phyloP scores from a whole-genome alignment of 495 filamentous ascomycete species.

The Aspergillus homomorphus region DNA sequence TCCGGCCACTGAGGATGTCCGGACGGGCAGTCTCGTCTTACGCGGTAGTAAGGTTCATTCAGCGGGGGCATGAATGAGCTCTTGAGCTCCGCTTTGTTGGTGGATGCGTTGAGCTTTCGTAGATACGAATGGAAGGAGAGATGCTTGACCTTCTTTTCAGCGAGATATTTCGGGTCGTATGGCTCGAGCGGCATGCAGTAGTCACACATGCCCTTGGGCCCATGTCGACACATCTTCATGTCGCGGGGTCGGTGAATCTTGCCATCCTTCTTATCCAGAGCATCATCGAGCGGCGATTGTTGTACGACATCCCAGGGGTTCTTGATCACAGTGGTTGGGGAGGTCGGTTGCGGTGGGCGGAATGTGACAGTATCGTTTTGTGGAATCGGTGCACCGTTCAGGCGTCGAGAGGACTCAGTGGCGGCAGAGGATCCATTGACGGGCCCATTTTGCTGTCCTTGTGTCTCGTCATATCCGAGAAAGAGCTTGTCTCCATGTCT shows the following conservation, averaged over 20 bases:
- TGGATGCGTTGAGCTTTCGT: conserved; percentile 89
- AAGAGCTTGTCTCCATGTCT: conserved; percentile 93
- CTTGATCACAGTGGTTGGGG: conserved; percentile 61
- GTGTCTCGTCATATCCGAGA: conserved; percentile 66
- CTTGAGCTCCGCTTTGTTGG: conserved; percentile 89
- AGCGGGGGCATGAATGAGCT: conserved; percentile 95
- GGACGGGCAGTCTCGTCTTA: conserved; percentile 83
- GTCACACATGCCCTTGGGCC: conserved; percentile 97
- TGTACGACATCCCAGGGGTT: conserved; percentile 92
- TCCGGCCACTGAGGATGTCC: conserved; percentile 92
- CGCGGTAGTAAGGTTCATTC: conserved; percentile 88
- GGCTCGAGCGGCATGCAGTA: conserved; percentile 99
- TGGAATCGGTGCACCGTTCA: conserved; percentile 77
- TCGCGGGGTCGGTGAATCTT: conserved; percentile 81
- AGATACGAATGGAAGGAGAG: conserved; percentile 94
- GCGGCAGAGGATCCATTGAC: conserved; percentile 27
- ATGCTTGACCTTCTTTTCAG: conserved; percentile 97
- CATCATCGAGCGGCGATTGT: conserved; percentile 82
- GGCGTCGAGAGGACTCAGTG: conserved; percentile 41
- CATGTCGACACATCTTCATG: conserved; percentile 89
- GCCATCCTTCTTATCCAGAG: conserved; percentile 83
- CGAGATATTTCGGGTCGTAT: conserved; percentile 80
- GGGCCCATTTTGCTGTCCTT: conserved; percentile 49
- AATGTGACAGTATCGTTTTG: conserved; percentile 65
- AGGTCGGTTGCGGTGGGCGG: conserved; percentile 53